Conservation (phyloP, 2,329 filamentous ascomycete species). For the Zymoseptoria passerinii region DNA sequence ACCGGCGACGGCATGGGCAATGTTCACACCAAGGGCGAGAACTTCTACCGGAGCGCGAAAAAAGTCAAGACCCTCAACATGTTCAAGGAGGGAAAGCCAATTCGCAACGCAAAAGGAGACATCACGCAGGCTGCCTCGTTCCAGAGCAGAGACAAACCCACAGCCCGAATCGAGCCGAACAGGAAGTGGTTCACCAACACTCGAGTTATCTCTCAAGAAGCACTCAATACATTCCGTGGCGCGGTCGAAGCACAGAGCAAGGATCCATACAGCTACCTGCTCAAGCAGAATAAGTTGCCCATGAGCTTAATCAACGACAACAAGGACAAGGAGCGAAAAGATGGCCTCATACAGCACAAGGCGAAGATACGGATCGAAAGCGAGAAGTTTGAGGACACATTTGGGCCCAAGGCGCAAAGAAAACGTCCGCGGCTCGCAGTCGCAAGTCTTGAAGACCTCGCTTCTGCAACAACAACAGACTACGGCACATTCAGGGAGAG, state of each 20-base stretch:
- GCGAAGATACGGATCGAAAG: conserved; percentile 91
- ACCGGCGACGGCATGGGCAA: conserved; percentile 80
- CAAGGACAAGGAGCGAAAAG: conserved; percentile 51
- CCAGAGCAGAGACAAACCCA: conserved; percentile 73
- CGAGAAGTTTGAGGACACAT: conserved; percentile 76
- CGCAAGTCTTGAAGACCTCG: conserved; percentile 72
- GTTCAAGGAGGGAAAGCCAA: conserved; percentile 77
- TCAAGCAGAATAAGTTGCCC: conserved; percentile 94
- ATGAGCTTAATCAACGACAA: conserved; percentile 87
- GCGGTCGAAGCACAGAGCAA: conserved; percentile 84
- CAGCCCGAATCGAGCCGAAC: conserved; percentile 86
- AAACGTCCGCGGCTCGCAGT: conserved; percentile 88
- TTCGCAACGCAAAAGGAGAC: conserved; percentile 73
- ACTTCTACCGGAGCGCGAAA: conserved; percentile 87
- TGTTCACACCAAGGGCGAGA: conserved; percentile 90
- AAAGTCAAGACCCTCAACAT: conserved; percentile 84
- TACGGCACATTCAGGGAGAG: conserved; percentile 75
- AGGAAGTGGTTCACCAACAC: conserved; percentile 98
- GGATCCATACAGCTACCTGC: conserved; percentile 87
- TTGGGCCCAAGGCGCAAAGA: conserved; percentile 85
- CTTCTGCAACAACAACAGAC: conserved; percentile 68
- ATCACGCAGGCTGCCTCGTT: conserved; percentile 76
- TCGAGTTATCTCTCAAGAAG: conserved; percentile 80
- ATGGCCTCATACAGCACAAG: conserved; percentile 83
- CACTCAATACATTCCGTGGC: conserved; percentile 75